phyloP scores from a whole-genome alignment of 345 rosid species.

The Brassica nigra region DNA sequence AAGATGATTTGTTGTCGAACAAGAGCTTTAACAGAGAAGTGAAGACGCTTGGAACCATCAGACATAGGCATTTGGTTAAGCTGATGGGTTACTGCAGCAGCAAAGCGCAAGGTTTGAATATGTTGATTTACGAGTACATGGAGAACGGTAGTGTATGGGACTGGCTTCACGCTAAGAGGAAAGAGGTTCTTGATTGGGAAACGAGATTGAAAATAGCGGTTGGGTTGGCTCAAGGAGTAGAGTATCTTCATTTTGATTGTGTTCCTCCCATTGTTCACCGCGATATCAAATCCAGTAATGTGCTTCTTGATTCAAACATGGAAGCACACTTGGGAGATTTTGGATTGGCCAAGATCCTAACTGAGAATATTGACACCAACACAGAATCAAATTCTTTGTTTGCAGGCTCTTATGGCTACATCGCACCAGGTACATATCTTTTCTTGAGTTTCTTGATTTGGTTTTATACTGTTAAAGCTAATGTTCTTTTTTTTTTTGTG shows the following conservation, averaged over 20 bases:
- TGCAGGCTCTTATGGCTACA: slow-evolving; percentile 94
- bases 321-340: slow-evolving; percentile 96
- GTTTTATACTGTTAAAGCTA: background rate
- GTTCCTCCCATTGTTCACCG: slow-evolving; percentile 78
- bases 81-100: slow-evolving; percentile 78
- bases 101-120: slow-evolving; percentile 61
- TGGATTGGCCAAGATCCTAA: slow-evolving; percentile 76
- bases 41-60: slow-evolving; percentile 70
- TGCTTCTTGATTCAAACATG: slow-evolving; percentile 75
- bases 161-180: slow-evolving; percentile 73
- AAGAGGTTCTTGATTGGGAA: slow-evolving; percentile 69
- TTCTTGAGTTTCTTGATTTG: background rate
- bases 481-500: background rate
- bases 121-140: slow-evolving; percentile 89
- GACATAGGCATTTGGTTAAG: slow-evolving; percentile 88
- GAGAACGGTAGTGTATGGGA: slow-evolving; percentile 95
- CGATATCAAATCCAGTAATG: slow-evolving; percentile 87
- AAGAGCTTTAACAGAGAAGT: slow-evolving; percentile 84
- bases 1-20: slow-evolving; percentile 64
- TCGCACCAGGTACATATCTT: slow-evolving; percentile 73
- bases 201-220: slow-evolving; percentile 69
- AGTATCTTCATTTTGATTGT: slow-evolving; percentile 92
- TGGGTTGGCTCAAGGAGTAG: slow-evolving; percentile 85
- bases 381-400: slow-evolving; percentile 74
- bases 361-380: slow-evolving; percentile 55